Evolutionary conservation across 768 basidiomycete genomes (phyloP), one percentile per base, ranked within the genome.

Genomic region (Lactarius vividus): DNA sequence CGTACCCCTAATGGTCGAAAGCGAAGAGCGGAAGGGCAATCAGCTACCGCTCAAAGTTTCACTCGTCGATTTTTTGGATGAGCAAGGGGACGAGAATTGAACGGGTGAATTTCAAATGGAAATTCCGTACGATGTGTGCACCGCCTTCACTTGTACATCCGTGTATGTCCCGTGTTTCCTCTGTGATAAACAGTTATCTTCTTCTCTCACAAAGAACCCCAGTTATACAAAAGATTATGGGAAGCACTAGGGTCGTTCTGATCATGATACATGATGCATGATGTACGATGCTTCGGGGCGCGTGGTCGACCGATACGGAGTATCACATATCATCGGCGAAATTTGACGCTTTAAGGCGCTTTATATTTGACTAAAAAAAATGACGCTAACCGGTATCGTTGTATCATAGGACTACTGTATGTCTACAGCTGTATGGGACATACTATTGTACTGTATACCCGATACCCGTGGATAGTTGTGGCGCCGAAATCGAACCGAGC

Each of bases 31-130:
- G 39, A 61, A 26, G 28, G 67, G 67, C 10, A 68, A 68, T 53
- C 64, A 68, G 29, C 59, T 68, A 46, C 67, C 67, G 37, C 56
- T 68, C 26, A 37, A 20, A 6, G n/a, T 65, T 46, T 68, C 66
- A 16, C 26, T 67, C 20, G 54, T 64, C 52, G 58, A 67, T 29
- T 40, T 42, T 35, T 23, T 52, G 33, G n/a, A n/a, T n/a, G n/a
- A n/a, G 31, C 31, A 33, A 33, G 31, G 31, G 52, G 31, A 6
- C n/a, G 33, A 40, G 37, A n/a, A 42, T 40, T 15, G 42, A 11
- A 62, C 26, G 16, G 37, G 54, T 33, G 20, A 35, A 8, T 29
- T 20, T 26, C 40, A 40, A 40, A 15, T 31, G 29, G 37, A 35
- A 35, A 35, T 35, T 4, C 33, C 33, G 35, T 35, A 35, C 10